Evolutionary conservation across 1,284 basidiomycete species (phyloP), one percentile per base, ranked within the genome.

Genomic region (Cryptococcus depauperatus): DNA sequence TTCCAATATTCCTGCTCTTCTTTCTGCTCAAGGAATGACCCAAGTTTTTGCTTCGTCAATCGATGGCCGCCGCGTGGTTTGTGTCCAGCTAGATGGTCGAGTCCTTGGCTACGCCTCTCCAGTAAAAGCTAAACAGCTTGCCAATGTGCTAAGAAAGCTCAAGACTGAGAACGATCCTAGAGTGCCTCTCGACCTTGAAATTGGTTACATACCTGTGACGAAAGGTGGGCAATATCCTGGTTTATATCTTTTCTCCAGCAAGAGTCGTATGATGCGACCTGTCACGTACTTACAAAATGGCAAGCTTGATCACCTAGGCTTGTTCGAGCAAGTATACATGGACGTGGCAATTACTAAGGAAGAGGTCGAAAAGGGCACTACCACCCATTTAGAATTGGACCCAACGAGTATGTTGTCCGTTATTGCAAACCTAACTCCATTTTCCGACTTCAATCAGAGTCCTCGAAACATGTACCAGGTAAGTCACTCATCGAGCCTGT

Each of bases 251-350:
- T 99, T 99, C 73, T 80, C 87, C 18, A 82, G 83, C 13, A 79
- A 82, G 43, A 79, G 89, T 35, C 77, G 95, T 50, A 96, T 99
- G 91, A 97, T 99, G 93, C 79, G 95, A 37, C 93, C 96, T 3
- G 95, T 98, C 50, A 90, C 85, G 60, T 92, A 86, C 69, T 73
- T 98, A 35, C 74, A 77, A 50, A 98, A 97, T 67, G 84, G 83
- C 43, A 78, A 79, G 56, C 78, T 85, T 56, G 95, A 99, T 69
- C 86, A 87, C 67, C 78, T 98, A 41, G 95, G 95, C 3, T 81
- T 93, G 2, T 99, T 98, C 59, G 95, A 99, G 72, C 95, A 99
- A 72, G 95, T 98, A 9, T 99, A 98, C 70, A 92, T 98, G 85
- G 88, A 99, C 67, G 87, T 99, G 62, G 93, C 95, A 0, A 85